Base-by-base conservation (phyloP, 306 rosid genomes). In the Acacia crassicarpa region DNA sequence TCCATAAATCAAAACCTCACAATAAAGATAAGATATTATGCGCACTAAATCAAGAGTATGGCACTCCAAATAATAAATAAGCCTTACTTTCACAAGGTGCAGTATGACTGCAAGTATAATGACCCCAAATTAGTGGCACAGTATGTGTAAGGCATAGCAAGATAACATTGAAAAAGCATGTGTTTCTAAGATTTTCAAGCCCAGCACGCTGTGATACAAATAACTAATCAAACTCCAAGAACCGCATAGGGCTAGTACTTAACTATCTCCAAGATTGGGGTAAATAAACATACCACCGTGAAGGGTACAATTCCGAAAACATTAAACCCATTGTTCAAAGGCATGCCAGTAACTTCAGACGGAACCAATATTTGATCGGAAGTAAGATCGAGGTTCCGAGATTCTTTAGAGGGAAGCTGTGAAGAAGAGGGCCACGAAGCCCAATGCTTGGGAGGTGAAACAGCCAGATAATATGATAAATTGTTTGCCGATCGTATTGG, bases 91-190 rank as follows among this genome's bases (percentile, higher is more conserved):
- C 83, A 79, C 88, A 87, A 17, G 87, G 83, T 33, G 41, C 0
- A 19, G 78, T n/a, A 66, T 95, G 99, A 72, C 35, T 22, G 68
- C 79, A 77, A 8, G 83, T 84, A 54, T 84, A 91, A 77, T 93
- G 88, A 84, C 89, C 92, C 84, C 81, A 74, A 33, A 95, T 89
- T 3, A 95, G 85, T 1, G 92, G 94, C 83, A 90, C 98, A 0
- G 95, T 88, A 76, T 95, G 98, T n/a, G 99, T 93, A 23, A 95
- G 83, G 84, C 99, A 95, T 85, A 93, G 99, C 78, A 91, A 65
- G 72, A 95, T 89, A 3, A 97, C 88, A 75, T 95, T 95, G 4
- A 95, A 76, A 87, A 91, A 95, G 78, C 99, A 95, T 1, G 99
- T 91, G 79, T 93, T 95, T 0, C 99, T 97, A 16, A 95, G 89